Evolutionary conservation across 805 yeast genomes (phyloP).

Genomic region (Wickerhamiella sorbophila): DNA sequence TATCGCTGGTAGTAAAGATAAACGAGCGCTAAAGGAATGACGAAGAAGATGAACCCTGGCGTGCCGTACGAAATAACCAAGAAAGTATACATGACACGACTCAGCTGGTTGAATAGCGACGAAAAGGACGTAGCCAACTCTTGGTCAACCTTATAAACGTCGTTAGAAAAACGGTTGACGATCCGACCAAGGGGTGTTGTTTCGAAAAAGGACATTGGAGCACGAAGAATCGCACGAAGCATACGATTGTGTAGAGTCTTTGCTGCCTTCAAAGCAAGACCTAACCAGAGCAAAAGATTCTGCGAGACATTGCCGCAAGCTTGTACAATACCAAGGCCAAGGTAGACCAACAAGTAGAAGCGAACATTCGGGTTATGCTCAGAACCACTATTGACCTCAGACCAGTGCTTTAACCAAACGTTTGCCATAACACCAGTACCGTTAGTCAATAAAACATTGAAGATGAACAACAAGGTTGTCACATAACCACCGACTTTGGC

Average conservation of each 20-base stretch:
- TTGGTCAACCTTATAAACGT: constrained; percentile 79
- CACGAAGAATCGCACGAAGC: constrained; percentile 60
- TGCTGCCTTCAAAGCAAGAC: constrained; percentile 60
- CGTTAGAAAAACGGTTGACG: constrained; percentile 79
- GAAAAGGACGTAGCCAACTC: constrained; percentile 30
- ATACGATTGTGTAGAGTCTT: constrained; percentile 51
- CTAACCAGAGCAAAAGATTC: constrained; percentile 32
- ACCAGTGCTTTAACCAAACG: constrained; percentile 96
- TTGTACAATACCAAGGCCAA: constrained; percentile 55
- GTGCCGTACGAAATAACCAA: constrained; percentile 72
- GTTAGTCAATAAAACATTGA: constrained; percentile 44
- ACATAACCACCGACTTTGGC: constrained; percentile 73
- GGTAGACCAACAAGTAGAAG: constrained; percentile 61
- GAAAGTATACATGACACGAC: constrained; percentile 44
- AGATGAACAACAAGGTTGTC: constrained; percentile 45
- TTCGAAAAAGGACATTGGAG: constrained; percentile 92
- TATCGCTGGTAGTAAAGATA: constrained; percentile 58
- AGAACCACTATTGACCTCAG: constrained; percentile 62
- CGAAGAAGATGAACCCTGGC: constrained; percentile 65
- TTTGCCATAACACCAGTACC: constrained; percentile 51
- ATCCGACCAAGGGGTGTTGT: constrained; percentile 91
- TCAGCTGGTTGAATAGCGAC: constrained; percentile 26
- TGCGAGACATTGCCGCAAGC: constrained; percentile 50
- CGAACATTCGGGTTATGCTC: constrained; percentile 63
- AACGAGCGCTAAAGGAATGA: constrained; percentile 51